Evolutionary conservation across 352 stramenopile species (phyloP).

Genomic region (Globisporangium orthogonon): DNA sequence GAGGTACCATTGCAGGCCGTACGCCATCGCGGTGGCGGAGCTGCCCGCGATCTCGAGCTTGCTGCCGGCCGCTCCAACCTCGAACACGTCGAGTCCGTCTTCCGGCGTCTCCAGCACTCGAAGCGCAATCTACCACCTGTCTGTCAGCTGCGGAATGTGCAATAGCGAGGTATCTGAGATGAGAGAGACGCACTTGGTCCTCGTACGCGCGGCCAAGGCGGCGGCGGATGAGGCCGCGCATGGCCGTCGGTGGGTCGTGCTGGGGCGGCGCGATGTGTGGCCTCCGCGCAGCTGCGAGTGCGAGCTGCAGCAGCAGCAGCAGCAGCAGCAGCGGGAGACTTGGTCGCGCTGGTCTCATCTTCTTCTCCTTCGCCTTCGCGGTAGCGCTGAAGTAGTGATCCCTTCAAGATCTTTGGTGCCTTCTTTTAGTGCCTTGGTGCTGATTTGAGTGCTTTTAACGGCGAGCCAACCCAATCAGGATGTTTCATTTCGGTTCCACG

Average conservation of each 20-base stretch:
- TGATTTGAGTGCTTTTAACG: too few species aligned
- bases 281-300: conserved; percentile 6
- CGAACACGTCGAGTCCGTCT: conserved; percentile 57
- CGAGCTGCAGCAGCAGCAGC: conserved; percentile 4
- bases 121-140: conserved; percentile 33
- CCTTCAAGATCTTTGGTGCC: too few species aligned
- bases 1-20: conserved; percentile 72
- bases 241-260: conserved; percentile 44
- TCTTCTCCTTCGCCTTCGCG: neutral
- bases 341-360: neutral
- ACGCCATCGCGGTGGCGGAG: conserved; percentile 59
- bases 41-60: conserved; percentile 52
- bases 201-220: conserved; percentile 48
- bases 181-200: conserved; percentile 35
- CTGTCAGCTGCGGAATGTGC: neutral
- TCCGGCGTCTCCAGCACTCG: conserved; percentile 29
- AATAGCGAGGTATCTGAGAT: neutral
- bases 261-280: conserved; percentile 21
- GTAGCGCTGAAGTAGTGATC: too few species aligned
- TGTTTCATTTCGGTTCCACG: too few species aligned
- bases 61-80: conserved; percentile 33
- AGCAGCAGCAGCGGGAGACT: conserved; percentile 15
- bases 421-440: too few species aligned
- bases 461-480: too few species aligned
- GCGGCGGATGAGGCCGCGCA: conserved; percentile 47